phyloP scores from a whole-genome alignment of 345 rosid species.

The Mangifera indica region DNA sequence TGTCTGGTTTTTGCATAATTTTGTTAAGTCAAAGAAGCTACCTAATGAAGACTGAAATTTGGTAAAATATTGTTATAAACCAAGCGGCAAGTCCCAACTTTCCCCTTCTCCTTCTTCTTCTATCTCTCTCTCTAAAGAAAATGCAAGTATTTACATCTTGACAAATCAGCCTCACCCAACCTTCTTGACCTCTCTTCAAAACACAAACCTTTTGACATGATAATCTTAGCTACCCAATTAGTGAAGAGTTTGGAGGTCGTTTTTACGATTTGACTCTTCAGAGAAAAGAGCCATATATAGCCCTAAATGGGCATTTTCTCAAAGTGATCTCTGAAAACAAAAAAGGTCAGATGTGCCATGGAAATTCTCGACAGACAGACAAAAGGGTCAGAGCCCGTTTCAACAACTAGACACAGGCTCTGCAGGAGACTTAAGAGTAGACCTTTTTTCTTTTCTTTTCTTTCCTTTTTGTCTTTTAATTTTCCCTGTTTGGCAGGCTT shows the following conservation, averaged over 20 bases:
- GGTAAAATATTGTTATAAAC: constrained; percentile 25
- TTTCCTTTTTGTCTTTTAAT: neutral
- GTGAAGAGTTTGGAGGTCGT: constrained; percentile 19
- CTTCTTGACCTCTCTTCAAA: constrained; percentile 11
- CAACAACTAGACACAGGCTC: constrained; percentile 30
- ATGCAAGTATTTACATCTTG: constrained; percentile 11
- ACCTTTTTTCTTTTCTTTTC: constrained; percentile 8
- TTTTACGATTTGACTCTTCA: constrained; percentile 1
- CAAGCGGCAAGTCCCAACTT: constrained; percentile 8
- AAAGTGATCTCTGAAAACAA: neutral
- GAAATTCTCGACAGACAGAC: constrained; percentile 52
- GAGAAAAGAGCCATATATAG: neutral
- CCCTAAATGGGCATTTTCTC: constrained; percentile 11
- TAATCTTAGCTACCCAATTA: constrained; percentile 26
- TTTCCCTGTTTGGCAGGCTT: constrained; percentile 26
- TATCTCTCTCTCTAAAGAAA: neutral
- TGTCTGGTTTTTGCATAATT: constrained; percentile 7
- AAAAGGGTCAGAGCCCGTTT: constrained; percentile 37
- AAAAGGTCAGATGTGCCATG: constrained; percentile 33
- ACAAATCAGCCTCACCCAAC: constrained; percentile 20
- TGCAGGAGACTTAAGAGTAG: constrained; percentile 30
- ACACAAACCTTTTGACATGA: constrained; percentile 21
- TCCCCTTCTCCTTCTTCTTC: neutral
- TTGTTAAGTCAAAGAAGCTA: constrained; percentile 28
- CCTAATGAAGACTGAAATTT: constrained; percentile 18